phyloP scores from a whole-genome alignment of 768 basidiomycete genomes.

The Suillus alpinus region DNA sequence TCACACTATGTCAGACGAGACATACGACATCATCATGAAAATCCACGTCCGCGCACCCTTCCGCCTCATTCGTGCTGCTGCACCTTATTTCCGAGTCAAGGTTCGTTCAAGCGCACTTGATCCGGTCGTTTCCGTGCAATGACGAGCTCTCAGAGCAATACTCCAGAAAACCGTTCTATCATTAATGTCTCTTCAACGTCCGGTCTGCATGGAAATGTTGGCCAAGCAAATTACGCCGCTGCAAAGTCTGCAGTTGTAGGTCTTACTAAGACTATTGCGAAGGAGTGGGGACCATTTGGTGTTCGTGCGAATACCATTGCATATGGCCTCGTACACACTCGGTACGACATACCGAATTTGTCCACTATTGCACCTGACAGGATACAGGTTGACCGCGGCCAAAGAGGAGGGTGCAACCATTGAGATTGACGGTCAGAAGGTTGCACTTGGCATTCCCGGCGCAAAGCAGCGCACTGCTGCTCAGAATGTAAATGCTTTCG shows the following conservation, averaged over 20 bases:
- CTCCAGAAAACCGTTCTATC: conserved; percentile 68
- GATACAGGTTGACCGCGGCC: conserved; percentile 62
- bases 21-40: conserved; percentile 78
- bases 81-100: conserved; percentile 83
- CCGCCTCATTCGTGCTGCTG: conserved; percentile 78
- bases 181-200: conserved; percentile 79
- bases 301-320: conserved; percentile 83
- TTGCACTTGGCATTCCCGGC: conserved; percentile 76
- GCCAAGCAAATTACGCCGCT: conserved; percentile 80
- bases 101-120: conserved; percentile 19
- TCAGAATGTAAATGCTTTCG: conserved; percentile 40
- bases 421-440: conserved; percentile 80
- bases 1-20: conserved; percentile 81
- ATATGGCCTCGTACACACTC: conserved; percentile 73
- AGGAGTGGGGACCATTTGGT: conserved; percentile 84
- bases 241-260: conserved; percentile 79
- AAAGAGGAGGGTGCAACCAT: conserved; percentile 78
- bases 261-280: conserved; percentile 81
- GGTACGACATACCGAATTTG: conserved; percentile 37
- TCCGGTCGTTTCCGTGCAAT: background rate
- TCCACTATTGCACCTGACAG: background rate
- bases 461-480: conserved; percentile 37
- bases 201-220: conserved; percentile 86
- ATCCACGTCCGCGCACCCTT: conserved; percentile 87
- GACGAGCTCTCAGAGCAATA: conserved; percentile 40